These are phyloP conservation scores for Phialemoniopsis sp. DNA, from an alignment of 2,329 filamentous ascomycete genomes.

Conservation along the genomic window DNA sequence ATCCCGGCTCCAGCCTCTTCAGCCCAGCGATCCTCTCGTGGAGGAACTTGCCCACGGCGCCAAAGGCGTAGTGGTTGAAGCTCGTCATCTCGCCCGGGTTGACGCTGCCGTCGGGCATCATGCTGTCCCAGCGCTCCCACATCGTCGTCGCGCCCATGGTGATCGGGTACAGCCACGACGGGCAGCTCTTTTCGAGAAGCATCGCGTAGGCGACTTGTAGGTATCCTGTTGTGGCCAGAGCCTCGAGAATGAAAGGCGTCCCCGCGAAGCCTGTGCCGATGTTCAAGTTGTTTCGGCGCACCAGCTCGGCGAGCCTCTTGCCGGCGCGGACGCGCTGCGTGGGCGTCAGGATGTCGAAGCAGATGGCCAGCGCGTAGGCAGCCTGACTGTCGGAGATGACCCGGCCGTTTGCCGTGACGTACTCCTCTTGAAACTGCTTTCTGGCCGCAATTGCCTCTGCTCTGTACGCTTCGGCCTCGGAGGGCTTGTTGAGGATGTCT, in stretches of 20 bases:
- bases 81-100: slow-evolving; percentile 34
- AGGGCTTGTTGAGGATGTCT: neutral
- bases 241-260: slow-evolving; percentile 14
- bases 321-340: slow-evolving; percentile 49
- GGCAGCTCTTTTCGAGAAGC: slow-evolving; percentile 22
- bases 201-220: slow-evolving; percentile 22
- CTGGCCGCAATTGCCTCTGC: neutral
- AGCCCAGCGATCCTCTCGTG: slow-evolving; percentile 28
- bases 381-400: slow-evolving; percentile 13
- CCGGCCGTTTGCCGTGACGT: slow-evolving; percentile 9
- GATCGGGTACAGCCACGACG: slow-evolving; percentile 31
- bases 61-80: slow-evolving; percentile 36
- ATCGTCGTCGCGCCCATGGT: slow-evolving; percentile 32
- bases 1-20: slow-evolving; percentile 18
- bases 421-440: slow-evolving; percentile 15
- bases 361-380: slow-evolving; percentile 13
- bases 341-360: slow-evolving; percentile 58
- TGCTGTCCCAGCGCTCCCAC: slow-evolving; percentile 37
- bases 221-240: slow-evolving; percentile 6
- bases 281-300: slow-evolving; percentile 8
- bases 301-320: slow-evolving; percentile 1
- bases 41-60: slow-evolving; percentile 30
- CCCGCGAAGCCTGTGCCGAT: slow-evolving; percentile 19
- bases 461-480: neutral
- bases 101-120: slow-evolving; percentile 27